A percentile compares a stretch with the other conserved stretches of the same genome.
These are phyloP conservation scores for Clavariopsis aquatica DNA, from an alignment of 495 filamentous ascomycete genomes.

Conservation along the genomic window DNA sequence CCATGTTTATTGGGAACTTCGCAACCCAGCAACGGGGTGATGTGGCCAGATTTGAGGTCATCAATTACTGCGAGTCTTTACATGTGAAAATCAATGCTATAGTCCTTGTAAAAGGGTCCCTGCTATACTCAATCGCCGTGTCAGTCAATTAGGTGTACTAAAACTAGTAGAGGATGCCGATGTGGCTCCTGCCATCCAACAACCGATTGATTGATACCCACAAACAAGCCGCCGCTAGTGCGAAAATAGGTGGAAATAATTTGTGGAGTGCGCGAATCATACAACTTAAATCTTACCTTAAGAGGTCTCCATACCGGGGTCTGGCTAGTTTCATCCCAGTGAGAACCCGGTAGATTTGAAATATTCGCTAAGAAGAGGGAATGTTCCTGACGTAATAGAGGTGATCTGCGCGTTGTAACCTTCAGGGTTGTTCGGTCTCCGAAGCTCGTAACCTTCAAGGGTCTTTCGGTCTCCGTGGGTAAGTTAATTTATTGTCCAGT, in stretches of 20 bases:
- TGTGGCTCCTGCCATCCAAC: neutral
- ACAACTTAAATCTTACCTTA: no score
- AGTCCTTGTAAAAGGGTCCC: neutral
- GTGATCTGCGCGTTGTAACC: neutral
- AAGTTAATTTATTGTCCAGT: no score
- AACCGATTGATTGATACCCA: slow-evolving; percentile 2
- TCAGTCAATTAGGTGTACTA: neutral
- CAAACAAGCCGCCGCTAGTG: neutral
- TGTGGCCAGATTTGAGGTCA: no score
- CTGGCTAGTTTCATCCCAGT: neutral
- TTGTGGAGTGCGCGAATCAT: no score
- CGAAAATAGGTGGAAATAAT: neutral
- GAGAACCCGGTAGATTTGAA: neutral
- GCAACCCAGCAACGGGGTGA: no score
- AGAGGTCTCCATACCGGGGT: no score
- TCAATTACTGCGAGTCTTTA: neutral
- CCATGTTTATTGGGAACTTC: no score
- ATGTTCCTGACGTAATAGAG: neutral
- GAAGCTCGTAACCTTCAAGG: no score
- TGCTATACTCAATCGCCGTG: neutral
- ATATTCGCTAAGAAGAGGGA: neutral
- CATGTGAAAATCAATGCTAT: neutral
- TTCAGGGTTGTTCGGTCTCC: neutral
- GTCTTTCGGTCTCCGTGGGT: no score
- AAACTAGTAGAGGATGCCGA: slow-evolving; percentile 4